Evolutionary conservation across 2,329 filamentous ascomycete species (phyloP), one percentile per base, ranked within the genome.

Genomic region (Eurotiales sp.): DNA sequence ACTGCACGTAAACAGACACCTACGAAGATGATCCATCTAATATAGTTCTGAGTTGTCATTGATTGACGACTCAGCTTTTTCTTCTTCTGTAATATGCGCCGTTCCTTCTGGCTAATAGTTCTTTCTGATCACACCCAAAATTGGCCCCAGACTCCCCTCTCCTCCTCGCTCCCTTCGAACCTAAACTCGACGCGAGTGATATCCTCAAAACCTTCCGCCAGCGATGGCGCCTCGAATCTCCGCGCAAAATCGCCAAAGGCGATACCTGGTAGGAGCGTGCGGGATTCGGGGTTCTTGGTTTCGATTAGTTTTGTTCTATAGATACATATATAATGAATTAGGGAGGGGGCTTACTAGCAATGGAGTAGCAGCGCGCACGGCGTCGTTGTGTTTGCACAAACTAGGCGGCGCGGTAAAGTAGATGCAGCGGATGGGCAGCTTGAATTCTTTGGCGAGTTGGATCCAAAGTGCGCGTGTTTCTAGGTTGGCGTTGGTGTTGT

Each of bases 401-500:
- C 80, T 77, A 22, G 83, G 69, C 1, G 84, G 77, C 11, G 90
- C 86, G 46, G 85, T 87, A 73, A 99, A 93, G 69, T 87, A 86
- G 8, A 97, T 77, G 64, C 92, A 95, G 42, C 92, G 86, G 59
- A 96, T 87, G 2, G 88, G 86, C 2, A 95, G 77, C 3, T 81
- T 75, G 61, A 83, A 73, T 61, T 86, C 85, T 57, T 78, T 79
- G 15, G 90, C 90, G 25, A 97, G 71, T 22, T 81, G 74, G 27
- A 89, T 71, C 92, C 92, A 97, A 54, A 87, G 73, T n/a, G 80
- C 78, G 57, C 93, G 81, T 21, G 86, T 89, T 47, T 88, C 86
- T 10, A 77, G 67, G 70, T 95, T 87, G 25, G 91, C 83, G 66
- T 99, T 99, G n/a, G 93, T 97, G 68, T 96, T 97, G 70, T 99